Evolutionary conservation across 148 eudicot species (phyloP).

Genomic region (Vaccinium macrocarpon): DNA sequence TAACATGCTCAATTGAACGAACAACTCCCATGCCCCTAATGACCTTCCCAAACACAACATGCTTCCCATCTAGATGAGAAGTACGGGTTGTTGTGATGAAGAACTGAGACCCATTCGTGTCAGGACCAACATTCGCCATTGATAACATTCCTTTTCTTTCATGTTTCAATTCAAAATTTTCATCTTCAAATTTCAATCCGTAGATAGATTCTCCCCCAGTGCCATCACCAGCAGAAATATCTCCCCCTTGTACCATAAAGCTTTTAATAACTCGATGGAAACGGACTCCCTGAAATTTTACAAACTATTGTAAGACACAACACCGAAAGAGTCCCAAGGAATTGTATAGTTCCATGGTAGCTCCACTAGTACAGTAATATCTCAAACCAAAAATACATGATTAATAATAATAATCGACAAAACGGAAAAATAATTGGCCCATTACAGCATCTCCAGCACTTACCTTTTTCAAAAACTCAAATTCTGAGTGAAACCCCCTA

Average conservation of each 20-base stretch:
- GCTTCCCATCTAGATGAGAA: conserved; percentile 79
- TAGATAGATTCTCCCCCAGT: conserved; percentile 98
- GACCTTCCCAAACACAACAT: conserved; percentile 93
- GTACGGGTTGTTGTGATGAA: conserved; percentile 86
- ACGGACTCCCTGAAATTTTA: conserved; percentile 48
- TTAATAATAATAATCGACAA: no score
- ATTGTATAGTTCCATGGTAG: no score
- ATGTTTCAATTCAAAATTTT: conserved; percentile 79
- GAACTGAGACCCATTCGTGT: conserved; percentile 84
- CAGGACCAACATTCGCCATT: conserved; percentile 83
- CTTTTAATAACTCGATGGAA: conserved; percentile 81
- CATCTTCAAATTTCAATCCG: conserved; percentile 80
- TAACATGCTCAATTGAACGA: conserved; percentile 74
- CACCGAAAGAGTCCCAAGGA: neutral
- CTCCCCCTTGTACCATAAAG: conserved; percentile 88
- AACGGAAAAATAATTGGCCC: neutral
- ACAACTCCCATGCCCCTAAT: conserved; percentile 91
- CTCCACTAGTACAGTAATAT: neutral
- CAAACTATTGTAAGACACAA: neutral
- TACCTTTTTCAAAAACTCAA: no score
- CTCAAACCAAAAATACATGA: neutral
- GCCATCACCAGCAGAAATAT: conserved; percentile 78
- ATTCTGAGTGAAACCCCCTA: no score
- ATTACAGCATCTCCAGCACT: no score
- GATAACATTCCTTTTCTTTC: conserved; percentile 92